Evolutionary conservation across 306 rosid species (phyloP).

Genomic region (Quercus mongolica): DNA sequence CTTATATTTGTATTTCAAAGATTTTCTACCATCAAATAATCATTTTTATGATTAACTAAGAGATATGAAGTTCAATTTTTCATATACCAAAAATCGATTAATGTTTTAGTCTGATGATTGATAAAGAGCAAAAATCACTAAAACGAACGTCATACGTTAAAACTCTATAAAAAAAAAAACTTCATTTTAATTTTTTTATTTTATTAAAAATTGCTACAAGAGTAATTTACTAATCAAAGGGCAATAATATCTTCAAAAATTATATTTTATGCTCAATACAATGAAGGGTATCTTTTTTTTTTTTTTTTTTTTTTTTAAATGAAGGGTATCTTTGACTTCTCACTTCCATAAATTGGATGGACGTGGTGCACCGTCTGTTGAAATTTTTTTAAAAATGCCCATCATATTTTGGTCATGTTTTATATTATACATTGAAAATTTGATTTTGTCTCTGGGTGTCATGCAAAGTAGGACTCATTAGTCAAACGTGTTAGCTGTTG

Average conservation of each 20-base stretch:
- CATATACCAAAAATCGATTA: too few relatives aligned
- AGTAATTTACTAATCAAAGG: neutral
- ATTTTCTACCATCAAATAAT: slow-evolving; percentile 12
- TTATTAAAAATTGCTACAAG: neutral
- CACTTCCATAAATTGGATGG: neutral
- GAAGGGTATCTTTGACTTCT: slow-evolving; percentile 2
- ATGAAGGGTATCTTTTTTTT: too few relatives aligned
- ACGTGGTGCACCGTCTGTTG: neutral
- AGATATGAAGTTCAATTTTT: accelerated
- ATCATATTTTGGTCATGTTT: neutral
- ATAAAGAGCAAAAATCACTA: accelerated
- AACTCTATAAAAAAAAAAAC: neutral
- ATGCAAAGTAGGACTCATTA: neutral
- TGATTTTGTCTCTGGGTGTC: neutral
- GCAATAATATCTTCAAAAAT: neutral
- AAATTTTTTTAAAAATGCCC: neutral
- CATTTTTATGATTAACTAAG: too few relatives aligned
- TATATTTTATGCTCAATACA: neutral
- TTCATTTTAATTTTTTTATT: neutral
- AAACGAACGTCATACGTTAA: accelerated
- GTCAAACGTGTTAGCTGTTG: slow-evolving; percentile 22
- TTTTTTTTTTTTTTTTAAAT: too few relatives aligned
- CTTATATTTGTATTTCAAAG: slow-evolving; percentile 2
- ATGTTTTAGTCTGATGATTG: too few relatives aligned
- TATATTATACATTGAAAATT: neutral